These are phyloP conservation scores for Geosmithia flava DNA, from an alignment of 2,329 filamentous ascomycete species.

Conservation along the genomic window DNA sequence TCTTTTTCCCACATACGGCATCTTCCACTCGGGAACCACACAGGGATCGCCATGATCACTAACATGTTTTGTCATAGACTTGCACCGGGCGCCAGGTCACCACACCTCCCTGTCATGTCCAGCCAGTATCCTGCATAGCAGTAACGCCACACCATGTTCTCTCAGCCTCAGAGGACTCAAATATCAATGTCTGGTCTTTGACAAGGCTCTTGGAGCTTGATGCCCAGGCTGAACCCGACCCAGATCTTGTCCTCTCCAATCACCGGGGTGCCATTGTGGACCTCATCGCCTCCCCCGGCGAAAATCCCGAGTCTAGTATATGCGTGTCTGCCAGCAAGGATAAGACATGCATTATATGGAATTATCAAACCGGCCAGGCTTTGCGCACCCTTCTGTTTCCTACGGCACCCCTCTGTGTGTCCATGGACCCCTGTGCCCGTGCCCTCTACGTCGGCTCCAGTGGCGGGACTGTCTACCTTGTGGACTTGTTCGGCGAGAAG, in stretches of 20 bases:
- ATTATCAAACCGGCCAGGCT: conserved; percentile 66
- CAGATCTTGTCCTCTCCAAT: conserved; percentile 64
- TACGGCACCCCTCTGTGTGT: conserved; percentile 56
- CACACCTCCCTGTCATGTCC: conserved; percentile 67
- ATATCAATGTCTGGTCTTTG: conserved; percentile 85
- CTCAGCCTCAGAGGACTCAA: conserved; percentile 75
- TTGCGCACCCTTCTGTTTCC: conserved; percentile 76
- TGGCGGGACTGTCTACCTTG: conserved; percentile 66
- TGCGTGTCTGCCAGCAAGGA: conserved; percentile 77
- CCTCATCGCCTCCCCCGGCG: conserved; percentile 50
- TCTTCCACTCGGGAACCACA: neutral
- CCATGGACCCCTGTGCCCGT: conserved; percentile 72
- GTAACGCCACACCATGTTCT: conserved; percentile 62
- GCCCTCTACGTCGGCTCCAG: conserved; percentile 72
- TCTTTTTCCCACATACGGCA: conserved; percentile 4
- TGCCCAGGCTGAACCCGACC: conserved; percentile 46
- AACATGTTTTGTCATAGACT: conserved; percentile 31
- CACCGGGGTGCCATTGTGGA: conserved; percentile 65
- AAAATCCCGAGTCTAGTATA: conserved; percentile 59
- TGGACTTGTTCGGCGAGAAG: conserved; percentile 56
- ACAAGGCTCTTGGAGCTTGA: conserved; percentile 55
- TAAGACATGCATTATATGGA: conserved; percentile 86
- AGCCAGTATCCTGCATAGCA: conserved; percentile 65
- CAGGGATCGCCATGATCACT: conserved; percentile 7
- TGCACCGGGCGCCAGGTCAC: conserved; percentile 66